Conservation (phyloP, 176 grass and related monocot species). For the Olyra latifolia region DNA sequence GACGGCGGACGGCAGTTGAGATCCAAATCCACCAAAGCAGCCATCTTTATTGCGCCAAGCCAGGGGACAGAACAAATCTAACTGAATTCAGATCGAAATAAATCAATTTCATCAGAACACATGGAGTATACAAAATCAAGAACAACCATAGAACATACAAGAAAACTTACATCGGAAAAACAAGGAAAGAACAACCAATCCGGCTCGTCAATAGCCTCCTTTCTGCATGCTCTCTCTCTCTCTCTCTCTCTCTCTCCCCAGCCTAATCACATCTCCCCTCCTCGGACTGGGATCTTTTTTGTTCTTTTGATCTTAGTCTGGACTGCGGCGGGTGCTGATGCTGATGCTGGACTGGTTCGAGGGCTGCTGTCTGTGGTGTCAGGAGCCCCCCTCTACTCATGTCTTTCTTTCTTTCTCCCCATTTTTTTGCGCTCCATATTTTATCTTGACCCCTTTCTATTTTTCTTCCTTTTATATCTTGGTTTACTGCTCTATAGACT, state of each 20-base stretch:
- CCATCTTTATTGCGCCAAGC: not conserved
- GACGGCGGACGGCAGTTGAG: constrained; percentile 29
- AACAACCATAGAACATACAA: not conserved
- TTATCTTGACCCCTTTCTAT: not conserved
- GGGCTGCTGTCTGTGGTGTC: constrained; percentile 17
- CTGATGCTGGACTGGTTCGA: constrained; percentile 17
- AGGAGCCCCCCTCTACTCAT: not conserved
- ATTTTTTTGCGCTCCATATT: not conserved
- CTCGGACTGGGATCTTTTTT: not conserved
- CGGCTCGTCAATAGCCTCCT: constrained; percentile 3
- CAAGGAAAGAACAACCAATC: not conserved
- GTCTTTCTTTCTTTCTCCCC: not conserved
- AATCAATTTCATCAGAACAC: not conserved
- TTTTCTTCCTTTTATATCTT: not conserved
- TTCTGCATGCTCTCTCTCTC: not conserved
- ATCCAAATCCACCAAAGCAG: constrained; percentile 36
- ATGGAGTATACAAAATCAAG: not conserved
- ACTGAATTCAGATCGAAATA: constrained; percentile 13
- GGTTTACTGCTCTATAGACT: constrained; percentile 11
- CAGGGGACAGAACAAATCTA: not conserved
- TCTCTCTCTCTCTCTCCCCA: not conserved
- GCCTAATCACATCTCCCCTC: not conserved
- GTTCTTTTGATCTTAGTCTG: constrained; percentile 6
- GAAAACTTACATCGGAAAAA: constrained; percentile 2
- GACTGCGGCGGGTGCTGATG: not conserved